Evolutionary conservation across 2,329 filamentous ascomycete species (phyloP).

Genomic region (Cordyceps tenuipes): DNA sequence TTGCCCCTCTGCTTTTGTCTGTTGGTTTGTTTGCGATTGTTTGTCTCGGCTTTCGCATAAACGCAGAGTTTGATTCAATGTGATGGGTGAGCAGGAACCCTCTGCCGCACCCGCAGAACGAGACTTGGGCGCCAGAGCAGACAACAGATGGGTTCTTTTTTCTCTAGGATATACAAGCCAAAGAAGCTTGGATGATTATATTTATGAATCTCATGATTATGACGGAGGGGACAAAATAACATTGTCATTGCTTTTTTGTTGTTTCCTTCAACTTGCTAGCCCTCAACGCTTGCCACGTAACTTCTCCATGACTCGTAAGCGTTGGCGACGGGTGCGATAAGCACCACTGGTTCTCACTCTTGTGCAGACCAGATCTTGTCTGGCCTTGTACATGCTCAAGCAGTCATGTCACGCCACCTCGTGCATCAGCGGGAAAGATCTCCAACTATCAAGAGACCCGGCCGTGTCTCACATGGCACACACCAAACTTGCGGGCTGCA

Average conservation of each 20-base stretch:
- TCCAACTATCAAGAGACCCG: not conserved
- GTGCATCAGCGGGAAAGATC: not conserved
- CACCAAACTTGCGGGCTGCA: not conserved
- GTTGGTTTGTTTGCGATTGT: no score
- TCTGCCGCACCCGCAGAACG: not conserved
- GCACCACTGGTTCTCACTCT: not conserved
- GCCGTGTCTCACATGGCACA: constrained; percentile 5
- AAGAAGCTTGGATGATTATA: not conserved
- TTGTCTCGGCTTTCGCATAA: no score
- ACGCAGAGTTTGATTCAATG: no score
- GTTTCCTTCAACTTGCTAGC: not conserved
- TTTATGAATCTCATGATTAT: not conserved
- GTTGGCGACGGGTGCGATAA: not conserved
- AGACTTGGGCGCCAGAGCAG: not conserved
- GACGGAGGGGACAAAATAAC: constrained; percentile 1
- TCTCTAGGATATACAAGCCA: not conserved
- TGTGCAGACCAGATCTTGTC: not conserved
- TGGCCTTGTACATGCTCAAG: not conserved
- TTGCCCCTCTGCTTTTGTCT: no score
- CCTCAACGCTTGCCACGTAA: not conserved
- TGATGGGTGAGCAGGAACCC: not conserved
- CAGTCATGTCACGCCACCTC: not conserved
- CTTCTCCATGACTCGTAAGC: not conserved
- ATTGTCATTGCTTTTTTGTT: not conserved
- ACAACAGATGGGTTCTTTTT: not conserved